These are phyloP conservation scores for Chrysanthemum makinoi DNA, from an alignment of 129 eudicot genomes.

Conservation along the genomic window DNA sequence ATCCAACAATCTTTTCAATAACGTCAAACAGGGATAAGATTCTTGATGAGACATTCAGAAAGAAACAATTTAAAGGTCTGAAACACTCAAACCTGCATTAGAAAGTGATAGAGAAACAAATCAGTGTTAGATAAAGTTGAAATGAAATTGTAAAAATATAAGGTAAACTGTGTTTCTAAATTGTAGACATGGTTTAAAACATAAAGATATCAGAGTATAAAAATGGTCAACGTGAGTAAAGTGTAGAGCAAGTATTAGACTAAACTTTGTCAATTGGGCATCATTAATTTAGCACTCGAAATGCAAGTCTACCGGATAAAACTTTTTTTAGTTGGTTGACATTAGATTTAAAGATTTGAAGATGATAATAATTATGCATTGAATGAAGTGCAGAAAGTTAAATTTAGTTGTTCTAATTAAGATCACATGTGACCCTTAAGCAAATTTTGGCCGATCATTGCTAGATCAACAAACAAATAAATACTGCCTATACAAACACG, in stretches of 20 bases:
- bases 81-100: constrained; percentile 50
- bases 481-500: too few species aligned
- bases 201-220: too few species aligned
- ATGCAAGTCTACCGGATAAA: too few species aligned
- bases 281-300: too few species aligned
- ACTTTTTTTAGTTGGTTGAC: too few species aligned
- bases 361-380: too few species aligned
- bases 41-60: background rate
- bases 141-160: background rate
- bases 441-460: background rate
- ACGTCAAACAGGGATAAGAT: constrained; percentile 2
- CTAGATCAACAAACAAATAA: background rate
- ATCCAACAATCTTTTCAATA: background rate
- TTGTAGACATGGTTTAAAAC: too few species aligned
- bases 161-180: background rate
- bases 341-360: too few species aligned
- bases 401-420: background rate
- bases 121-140: background rate
- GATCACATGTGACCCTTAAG: background rate
- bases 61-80: constrained; percentile 29
- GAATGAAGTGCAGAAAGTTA: background rate
- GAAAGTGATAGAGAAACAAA: background rate
- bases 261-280: too few species aligned
- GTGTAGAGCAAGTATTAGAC: too few species aligned
- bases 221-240: too few species aligned